Evolutionary conservation across 345 rosid species (phyloP), one percentile per base, ranked within the genome.

Genomic region (Physaria fendleri): DNA sequence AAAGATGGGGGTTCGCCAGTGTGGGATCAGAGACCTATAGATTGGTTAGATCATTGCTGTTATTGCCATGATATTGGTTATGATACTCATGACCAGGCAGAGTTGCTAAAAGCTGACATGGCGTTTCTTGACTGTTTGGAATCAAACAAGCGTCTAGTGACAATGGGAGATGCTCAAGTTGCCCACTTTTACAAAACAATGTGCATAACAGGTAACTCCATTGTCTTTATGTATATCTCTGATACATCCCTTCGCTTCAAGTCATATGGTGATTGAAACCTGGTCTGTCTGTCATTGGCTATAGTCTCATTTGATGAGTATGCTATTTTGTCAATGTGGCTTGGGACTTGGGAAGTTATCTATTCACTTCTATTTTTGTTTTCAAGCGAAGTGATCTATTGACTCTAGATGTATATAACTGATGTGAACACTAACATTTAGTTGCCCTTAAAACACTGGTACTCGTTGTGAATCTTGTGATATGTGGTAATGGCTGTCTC

Each of bases 11-110:
- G 99, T 8, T 84, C 97, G 7, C 75, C 39, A 38, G 23, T 93
- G 17, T 93, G 99, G 99, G 99, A 93, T 52, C 82, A 59, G 81
- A 81, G 98, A 48, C 97, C 97, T 5, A 92, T 84, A 40, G 98
- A 92, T 77, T 86, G 94, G 98, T 76, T 92, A 72, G 98, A 92
- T 59, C 90, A 76, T 69, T 92, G 97, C 59, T 93, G 99, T 77
- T 93, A 88, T 72, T 93, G 99, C 63, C 97, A 93, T 72, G 97
- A 93, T 54, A 93, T 93, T 4, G 97, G 97, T 64, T 93, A 89
- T 49, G 99, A 93, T 73, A 72, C 85, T 59, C 93, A 86, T 55
- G 91, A 89, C 47, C 99, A 93, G 71, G 91, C 86, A 10, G 78
- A 79, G 71, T 76, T 93, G 64, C 77, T 89, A 46, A 82, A 87